Evolutionary conservation across 192 early-diverging fungal species (phyloP), one percentile per base, ranked within the genome.

Genomic region (Entophlyctis luteolus): DNA sequence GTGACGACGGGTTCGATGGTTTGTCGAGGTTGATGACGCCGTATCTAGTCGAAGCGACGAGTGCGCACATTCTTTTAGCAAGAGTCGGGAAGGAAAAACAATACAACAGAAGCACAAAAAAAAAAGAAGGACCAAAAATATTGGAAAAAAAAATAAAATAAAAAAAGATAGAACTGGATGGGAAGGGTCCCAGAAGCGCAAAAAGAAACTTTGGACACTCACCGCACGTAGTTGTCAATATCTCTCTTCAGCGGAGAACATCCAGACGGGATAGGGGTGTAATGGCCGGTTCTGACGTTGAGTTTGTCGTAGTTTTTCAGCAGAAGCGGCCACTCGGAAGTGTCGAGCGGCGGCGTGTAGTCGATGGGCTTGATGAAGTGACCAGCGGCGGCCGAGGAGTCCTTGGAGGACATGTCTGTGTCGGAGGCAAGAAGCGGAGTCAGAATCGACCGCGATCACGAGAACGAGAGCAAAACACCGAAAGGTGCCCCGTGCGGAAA

Each of bases 1-100:
- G 96, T 48, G 96, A 99, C 55, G 95, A 98, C 55, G 96, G 96
- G 83, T 99, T 99, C 33, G 96, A 88, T 34, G 96, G 96, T 83
- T 99, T 99, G 85, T 99, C 96, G 66, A 99, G 84, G 84, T 99
- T 99, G 80, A 99, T 99, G 50, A 96, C 89, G 74, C 96, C 96
- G 83, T 97, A 99, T 74, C 83, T 87, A 60, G 42, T 42, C n/a
- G 8, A n/a, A n/a, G n/a, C n/a, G n/a, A n/a, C n/a, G n/a, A n/a
- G n/a, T n/a, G n/a, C n/a, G n/a, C n/a, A n/a, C n/a, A n/a, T n/a
- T n/a, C n/a, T n/a, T n/a, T n/a, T n/a, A n/a, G n/a, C n/a, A n/a
- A n/a, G n/a, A n/a, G n/a, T n/a, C n/a, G n/a, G n/a, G n/a, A n/a
- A n/a, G n/a, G n/a, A n/a, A n/a, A n/a, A n/a, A n/a, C n/a, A n/a